These are phyloP conservation scores for Bondarzewia mesenterica DNA, from an alignment of 1,284 basidiomycete genomes.

Conservation along the genomic window DNA sequence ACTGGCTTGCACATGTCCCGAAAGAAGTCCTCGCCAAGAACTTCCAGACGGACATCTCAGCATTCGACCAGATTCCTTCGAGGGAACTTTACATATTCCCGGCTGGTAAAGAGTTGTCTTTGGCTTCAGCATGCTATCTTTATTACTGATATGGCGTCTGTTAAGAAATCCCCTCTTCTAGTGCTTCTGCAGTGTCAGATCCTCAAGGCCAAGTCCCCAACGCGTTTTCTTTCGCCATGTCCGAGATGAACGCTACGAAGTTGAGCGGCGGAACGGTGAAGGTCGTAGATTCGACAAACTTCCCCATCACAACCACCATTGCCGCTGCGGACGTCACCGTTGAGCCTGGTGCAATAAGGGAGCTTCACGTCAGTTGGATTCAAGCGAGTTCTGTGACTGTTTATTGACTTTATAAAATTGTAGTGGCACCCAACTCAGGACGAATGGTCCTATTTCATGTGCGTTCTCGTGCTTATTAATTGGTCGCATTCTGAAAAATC, in stretches of 20 bases:
- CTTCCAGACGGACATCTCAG: conserved; percentile 46
- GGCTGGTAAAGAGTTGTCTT: conserved; percentile 31
- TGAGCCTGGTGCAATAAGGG: conserved; percentile 51
- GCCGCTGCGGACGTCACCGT: conserved; percentile 62
- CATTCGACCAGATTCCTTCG: conserved; percentile 50
- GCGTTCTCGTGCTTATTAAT: conserved; percentile 5
- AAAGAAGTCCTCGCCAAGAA: conserved; percentile 64
- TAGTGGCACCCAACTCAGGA: conserved; percentile 71
- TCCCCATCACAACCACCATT: conserved; percentile 47
- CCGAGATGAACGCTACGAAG: conserved; percentile 40
- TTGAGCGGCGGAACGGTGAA: conserved; percentile 55
- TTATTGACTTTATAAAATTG: background rate
- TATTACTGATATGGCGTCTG: conserved; percentile 7
- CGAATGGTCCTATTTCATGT: conserved; percentile 56
- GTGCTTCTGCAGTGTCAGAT: conserved; percentile 28
- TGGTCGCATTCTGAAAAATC: background rate
- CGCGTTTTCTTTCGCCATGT: conserved; percentile 48
- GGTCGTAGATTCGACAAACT: conserved; percentile 49
- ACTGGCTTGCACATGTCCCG: conserved; percentile 59
- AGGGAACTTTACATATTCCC: conserved; percentile 66
- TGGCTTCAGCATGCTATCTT: background rate
- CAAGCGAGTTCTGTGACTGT: too few relatives aligned
- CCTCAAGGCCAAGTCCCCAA: conserved; percentile 45
- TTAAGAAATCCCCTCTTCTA: conserved; percentile 8
- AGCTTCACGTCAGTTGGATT: conserved; percentile 27